Base-by-base conservation (phyloP, 2,329 filamentous ascomycete species). In the Aspergillus caelatus region DNA sequence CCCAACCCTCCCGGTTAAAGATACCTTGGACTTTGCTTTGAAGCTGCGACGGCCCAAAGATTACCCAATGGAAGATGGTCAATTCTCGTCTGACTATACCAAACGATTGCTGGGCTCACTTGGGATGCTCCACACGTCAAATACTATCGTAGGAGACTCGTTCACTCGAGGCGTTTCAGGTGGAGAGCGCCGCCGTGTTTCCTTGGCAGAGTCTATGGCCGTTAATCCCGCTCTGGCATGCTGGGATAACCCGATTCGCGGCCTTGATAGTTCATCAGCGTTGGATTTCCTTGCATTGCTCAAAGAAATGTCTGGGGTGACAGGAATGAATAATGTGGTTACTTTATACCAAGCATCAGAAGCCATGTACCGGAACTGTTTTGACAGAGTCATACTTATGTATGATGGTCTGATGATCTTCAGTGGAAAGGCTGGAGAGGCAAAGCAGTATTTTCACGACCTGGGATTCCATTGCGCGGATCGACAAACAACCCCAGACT, bases 161-260 rank as follows among this genome's bases (percentile, higher is more conserved):
- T 48, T 90, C 50, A 83, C 93, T 12, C 87, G 90, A 1, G 91
- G 91, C 56, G 85, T 91, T 0, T 89, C 85, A 9, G 90, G 89
- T 30, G 89, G 90, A 43, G 89, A 92, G 74, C 83, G 89, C 61
- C 94, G 95, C 80, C 88, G 93, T 74, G 92, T 96, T 6, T 91
- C 88, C 52, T 93, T 95, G 65, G 91, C 90, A 1, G 92, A 95
- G 77, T 92, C 91, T 68, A 85, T 90, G 64, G 81, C 93, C 12
- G 89, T 89, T 19, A 79, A 79, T n/a, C 85, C 87, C 1, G 88
- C 84, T 48, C 81, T 86, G 1, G 89, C 91, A 74, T 90, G 88
- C 64, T 95, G 92, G 91, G 92, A 91, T 64, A 92, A 92, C 67
- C 88, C 85, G 28, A 94, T 91, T 0, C 83, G 86, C 58, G 91